These are phyloP conservation scores for Scedosporium aurantiacum DNA, from an alignment of 2,329 filamentous ascomycete genomes.

Conservation along the genomic window DNA sequence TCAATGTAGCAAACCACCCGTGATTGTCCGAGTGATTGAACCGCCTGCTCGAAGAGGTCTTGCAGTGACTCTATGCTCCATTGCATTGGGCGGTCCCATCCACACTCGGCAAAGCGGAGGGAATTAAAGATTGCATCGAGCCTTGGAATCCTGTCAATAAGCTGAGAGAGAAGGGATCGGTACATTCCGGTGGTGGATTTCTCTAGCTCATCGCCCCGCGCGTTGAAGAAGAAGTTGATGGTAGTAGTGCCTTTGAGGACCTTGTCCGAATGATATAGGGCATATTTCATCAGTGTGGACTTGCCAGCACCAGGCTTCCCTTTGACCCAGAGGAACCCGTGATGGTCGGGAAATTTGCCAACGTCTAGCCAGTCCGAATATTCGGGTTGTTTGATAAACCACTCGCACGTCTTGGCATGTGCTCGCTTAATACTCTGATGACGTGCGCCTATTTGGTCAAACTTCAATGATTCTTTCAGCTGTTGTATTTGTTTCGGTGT, in stretches of 20 bases:
- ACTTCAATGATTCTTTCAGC: neutral
- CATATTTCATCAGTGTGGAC: conserved; percentile 33
- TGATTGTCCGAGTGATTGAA: conserved; percentile 6
- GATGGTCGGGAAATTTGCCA: neutral
- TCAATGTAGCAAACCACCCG: conserved; percentile 22
- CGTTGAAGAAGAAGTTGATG: conserved; percentile 41
- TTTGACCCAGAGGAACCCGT: conserved; percentile 32
- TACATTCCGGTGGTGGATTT: conserved; percentile 36
- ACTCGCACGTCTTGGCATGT: neutral
- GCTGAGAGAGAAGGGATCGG: conserved; percentile 33
- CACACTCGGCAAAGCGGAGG: neutral
- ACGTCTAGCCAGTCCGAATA: neutral
- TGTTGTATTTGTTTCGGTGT: neutral
- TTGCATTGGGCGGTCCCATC: neutral
- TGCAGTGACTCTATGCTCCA: neutral
- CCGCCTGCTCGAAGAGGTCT: neutral
- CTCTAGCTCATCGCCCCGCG: conserved; percentile 30
- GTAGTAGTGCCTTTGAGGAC: conserved; percentile 9
- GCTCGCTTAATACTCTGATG: neutral
- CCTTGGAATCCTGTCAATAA: conserved; percentile 22
- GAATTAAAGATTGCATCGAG: neutral
- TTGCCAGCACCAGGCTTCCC: conserved; percentile 33
- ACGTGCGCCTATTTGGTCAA: neutral
- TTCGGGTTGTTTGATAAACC: neutral
- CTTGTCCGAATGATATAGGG: conserved; percentile 9